Conservation (phyloP, 495 filamentous ascomycete genomes). For the Aspergillus olivimuriae region DNA sequence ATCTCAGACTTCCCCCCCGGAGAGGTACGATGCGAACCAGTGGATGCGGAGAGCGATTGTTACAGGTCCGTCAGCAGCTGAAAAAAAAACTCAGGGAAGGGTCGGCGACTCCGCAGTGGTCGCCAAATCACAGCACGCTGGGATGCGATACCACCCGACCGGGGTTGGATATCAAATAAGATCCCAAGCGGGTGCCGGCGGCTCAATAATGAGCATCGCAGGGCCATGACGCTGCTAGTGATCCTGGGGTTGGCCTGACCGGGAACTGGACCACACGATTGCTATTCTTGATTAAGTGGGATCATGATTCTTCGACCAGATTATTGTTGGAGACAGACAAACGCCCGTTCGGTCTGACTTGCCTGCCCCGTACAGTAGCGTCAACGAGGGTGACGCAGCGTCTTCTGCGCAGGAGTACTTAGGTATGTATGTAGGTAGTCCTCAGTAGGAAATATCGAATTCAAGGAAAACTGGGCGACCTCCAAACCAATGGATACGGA, state of each 20-base stretch:
- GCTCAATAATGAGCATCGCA: not conserved
- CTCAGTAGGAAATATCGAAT: too few species aligned
- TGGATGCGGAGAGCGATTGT: conserved; percentile 4
- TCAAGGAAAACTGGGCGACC: too few species aligned
- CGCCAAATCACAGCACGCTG: conserved; percentile 17
- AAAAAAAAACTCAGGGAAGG: conserved; percentile 5
- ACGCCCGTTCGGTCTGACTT: too few species aligned
- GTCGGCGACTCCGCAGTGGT: conserved; percentile 15
- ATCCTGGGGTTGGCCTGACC: not conserved
- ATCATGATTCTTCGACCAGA: too few species aligned
- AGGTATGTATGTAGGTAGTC: too few species aligned
- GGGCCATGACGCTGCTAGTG: not conserved
- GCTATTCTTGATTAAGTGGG: too few species aligned
- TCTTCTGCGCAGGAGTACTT: too few species aligned
- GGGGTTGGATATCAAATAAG: not conserved
- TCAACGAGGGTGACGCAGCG: too few species aligned
- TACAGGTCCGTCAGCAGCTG: conserved; percentile 19
- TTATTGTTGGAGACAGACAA: too few species aligned
- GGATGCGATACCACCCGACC: conserved; percentile 8
- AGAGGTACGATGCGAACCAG: conserved; percentile 12
- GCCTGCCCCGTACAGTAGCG: too few species aligned
- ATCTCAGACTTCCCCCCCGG: not conserved
- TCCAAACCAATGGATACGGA: too few species aligned
- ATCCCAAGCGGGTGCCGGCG: too few species aligned
- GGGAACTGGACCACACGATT: not conserved